Evolutionary conservation across 2,329 filamentous ascomycete genomes (phyloP).

Genomic region (Diaporthe destruens): DNA sequence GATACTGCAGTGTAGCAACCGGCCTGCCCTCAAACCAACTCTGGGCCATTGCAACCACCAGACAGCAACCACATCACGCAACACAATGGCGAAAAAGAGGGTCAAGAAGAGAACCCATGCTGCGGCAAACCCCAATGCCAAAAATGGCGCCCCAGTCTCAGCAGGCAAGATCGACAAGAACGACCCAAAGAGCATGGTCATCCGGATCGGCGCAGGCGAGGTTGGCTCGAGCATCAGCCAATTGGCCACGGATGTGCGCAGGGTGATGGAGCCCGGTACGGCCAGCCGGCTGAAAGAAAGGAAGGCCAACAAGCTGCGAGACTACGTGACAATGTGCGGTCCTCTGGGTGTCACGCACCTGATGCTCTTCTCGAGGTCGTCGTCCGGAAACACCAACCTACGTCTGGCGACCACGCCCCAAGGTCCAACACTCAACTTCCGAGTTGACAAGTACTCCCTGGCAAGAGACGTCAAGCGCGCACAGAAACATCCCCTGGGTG

Average conservation of each 20-base stretch:
- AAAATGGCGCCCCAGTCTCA: slow-evolving; percentile 63
- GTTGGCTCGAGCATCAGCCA: slow-evolving; percentile 93
- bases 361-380: slow-evolving; percentile 90
- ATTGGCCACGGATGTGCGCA: slow-evolving; percentile 89
- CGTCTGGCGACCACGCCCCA: slow-evolving; percentile 88
- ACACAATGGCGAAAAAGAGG: slow-evolving; percentile 80
- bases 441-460: slow-evolving; percentile 93
- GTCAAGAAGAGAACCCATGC: slow-evolving; percentile 92
- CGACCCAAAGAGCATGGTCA: slow-evolving; percentile 96
- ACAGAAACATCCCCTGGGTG: slow-evolving; percentile 84
- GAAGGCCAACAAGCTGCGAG: slow-evolving; percentile 86
- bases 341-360: slow-evolving; percentile 94
- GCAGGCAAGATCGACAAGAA: slow-evolving; percentile 73
- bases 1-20: background rate
- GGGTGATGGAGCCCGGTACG: slow-evolving; percentile 96
- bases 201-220: slow-evolving; percentile 93
- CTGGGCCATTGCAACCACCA: slow-evolving; percentile 1
- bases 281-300: slow-evolving; percentile 91
- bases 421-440: slow-evolving; percentile 93
- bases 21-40: background rate
- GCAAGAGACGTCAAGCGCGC: slow-evolving; percentile 90
- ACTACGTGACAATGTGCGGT: slow-evolving; percentile 96
- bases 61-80: background rate
- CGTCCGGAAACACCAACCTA: slow-evolving; percentile 91
- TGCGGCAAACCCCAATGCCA: slow-evolving; percentile 70